Base-by-base conservation (phyloP, 805 yeast genomes). In the Pichia nanzhaoensis region DNA sequence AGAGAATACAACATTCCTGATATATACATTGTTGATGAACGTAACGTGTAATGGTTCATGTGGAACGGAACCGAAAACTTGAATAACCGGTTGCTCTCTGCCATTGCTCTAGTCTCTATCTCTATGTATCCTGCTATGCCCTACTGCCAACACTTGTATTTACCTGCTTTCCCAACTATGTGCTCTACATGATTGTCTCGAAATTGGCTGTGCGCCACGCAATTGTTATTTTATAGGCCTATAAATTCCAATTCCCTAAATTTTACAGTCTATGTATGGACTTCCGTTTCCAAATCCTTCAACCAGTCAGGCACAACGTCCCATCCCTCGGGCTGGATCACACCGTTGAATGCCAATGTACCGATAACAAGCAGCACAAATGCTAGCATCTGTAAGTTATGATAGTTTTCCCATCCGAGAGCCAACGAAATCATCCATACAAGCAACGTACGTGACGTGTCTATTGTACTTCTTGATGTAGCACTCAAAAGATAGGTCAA, bases 391-490 rank as follows among this genome's bases (percentile, higher is more conserved):
- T 85, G 95, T 42, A 81, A 61, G n/a, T 65, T 54, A 18, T 70
- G 69, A 64, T 84, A 85, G 1, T 69, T 55, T 61, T 85, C 93
- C 95, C 93, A 85, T 3, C 91, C 93, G 51, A 84, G 55, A 19
- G 62, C 42, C 41, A 85, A 65, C 0, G 93, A 85, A 8, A 82
- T 74, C 1, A 80, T 33, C 95, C 95, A 85, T 16, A 85, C 90
- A 22, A 82, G 62, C 20, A 84, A 63, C 0, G 93, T 84, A 51
- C 95, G 71, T 48, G 84, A 80, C 0, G 89, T 80, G 56, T 85
- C 95, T 41, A 85, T 75, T 2, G 93, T 85, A 19, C 88, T 79
- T 56, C 93, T 70, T 2, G 90, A 73, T 1, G 95, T 84, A 30
- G 95, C 93, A 42, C 84, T 79, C 39, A 84, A 58, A 38, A 65